Base-by-base conservation (phyloP, 108 stramenopile genomes). In the Hondaea fermentalgiana region DNA sequence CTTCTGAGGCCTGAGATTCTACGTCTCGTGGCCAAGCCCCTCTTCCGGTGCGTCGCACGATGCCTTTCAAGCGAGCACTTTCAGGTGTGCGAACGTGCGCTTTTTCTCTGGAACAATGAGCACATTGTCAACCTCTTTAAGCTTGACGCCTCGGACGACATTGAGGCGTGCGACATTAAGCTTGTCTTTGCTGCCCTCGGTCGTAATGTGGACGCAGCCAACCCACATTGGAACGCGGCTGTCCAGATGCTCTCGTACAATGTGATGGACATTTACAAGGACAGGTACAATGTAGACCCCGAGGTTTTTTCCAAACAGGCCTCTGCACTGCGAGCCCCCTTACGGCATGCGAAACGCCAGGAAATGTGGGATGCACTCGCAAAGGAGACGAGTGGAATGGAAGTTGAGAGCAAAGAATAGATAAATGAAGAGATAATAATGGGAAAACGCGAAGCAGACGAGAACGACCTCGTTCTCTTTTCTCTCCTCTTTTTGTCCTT, bases 181-280 rank as follows among this genome's bases (percentile, higher is more conserved):
- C 95, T 97, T 59, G 98, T 99, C 76, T 99, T 97, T 91, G 97
- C 96, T 8, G 97, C 94, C 57, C 97, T 96, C 71, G 97, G 94
- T 93, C 97, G 96, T 92, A 97, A 96, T 89, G 97, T 83, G 6
- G 76, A 83, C 51, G 95, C 72, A 87, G 93, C 95, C 44, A 55
- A 90, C 53, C 96, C 96, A n/a, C 99, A 99, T 89, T 99, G 99
- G 99, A 99, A 99, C 94, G 96, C 96, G 29, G 98, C 98, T 43
- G 99, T 99, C 4, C 97, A 98, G 89, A 97, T 97, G 21, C 91
- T 99, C 87, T 98, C 99, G 58, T 97, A 98, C 87, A 98, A 97
- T 88, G 98, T 98, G 1, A 91, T 97, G 64, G 97, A 98, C 88
- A 97, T 98, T 95, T 98, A 98, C 93, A 42, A 72, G 29, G 76